These are phyloP conservation scores for Phytomonas francai DNA, from an alignment of 208 protist genomes.

Conservation along the genomic window DNA sequence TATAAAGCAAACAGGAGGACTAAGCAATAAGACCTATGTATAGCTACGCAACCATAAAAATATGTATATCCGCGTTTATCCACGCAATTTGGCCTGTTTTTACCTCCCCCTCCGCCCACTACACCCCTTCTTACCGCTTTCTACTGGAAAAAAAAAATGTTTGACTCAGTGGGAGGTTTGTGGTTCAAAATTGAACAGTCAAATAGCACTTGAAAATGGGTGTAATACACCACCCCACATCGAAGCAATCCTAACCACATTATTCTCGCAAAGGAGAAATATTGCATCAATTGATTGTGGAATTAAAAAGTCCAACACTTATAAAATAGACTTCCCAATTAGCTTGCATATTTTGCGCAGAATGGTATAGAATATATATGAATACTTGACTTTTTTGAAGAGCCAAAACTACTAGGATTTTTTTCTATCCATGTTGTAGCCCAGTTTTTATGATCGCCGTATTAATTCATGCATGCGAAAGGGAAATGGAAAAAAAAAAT, in stretches of 20 bases:
- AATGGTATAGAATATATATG: neutral
- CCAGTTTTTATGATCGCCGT: neutral
- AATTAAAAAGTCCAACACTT: neutral
- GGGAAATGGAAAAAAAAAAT: neutral
- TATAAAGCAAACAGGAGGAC: constrained; percentile 9
- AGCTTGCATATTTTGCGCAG: neutral
- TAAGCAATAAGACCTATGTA: constrained; percentile 4
- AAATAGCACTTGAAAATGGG: neutral
- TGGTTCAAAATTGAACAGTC: neutral
- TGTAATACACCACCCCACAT: neutral
- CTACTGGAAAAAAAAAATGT: neutral
- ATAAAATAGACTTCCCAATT: neutral
- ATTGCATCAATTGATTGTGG: neutral
- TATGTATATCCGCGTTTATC: constrained; percentile 1
- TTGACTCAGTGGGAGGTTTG: neutral
- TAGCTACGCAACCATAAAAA: constrained; percentile 6
- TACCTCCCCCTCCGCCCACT: neutral
- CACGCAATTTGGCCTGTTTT: neutral
- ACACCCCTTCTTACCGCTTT: neutral
- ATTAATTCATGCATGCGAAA: neutral
- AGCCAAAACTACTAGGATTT: neutral
- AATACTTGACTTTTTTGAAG: neutral
- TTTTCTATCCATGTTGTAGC: neutral
- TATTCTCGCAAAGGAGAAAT: neutral
- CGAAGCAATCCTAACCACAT: neutral